Conservation (phyloP, 345 rosid species). For the Draba incana region DNA sequence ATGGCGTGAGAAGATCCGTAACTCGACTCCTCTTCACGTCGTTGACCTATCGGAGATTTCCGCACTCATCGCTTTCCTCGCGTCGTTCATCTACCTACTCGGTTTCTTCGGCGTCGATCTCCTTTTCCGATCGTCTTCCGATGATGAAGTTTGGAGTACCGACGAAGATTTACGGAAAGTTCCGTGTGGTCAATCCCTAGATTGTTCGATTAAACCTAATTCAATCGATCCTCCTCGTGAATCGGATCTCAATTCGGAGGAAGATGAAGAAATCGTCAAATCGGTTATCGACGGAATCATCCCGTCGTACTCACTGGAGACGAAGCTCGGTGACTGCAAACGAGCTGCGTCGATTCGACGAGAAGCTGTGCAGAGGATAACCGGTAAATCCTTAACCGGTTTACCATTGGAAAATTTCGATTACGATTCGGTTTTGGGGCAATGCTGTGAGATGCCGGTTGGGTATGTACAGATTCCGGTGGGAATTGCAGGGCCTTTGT, state of each 20-base stretch:
- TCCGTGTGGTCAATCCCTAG: slow-evolving; percentile 60
- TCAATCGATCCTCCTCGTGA: slow-evolving; percentile 3
- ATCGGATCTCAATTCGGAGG: slow-evolving; percentile 27
- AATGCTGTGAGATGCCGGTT: slow-evolving; percentile 66
- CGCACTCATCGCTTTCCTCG: slow-evolving; percentile 42
- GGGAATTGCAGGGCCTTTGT: slow-evolving; percentile 58
- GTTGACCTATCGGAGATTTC: slow-evolving; percentile 47
- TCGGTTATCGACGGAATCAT: slow-evolving; percentile 43
- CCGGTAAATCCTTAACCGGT: slow-evolving; percentile 49
- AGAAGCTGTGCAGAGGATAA: slow-evolving; percentile 48
- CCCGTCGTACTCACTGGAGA: slow-evolving; percentile 50
- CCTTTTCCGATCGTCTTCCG: slow-evolving; percentile 35
- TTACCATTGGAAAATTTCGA: slow-evolving; percentile 55
- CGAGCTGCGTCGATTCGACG: slow-evolving; percentile 50
- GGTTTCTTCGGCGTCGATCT: slow-evolving; percentile 45
- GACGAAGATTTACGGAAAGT: slow-evolving; percentile 47
- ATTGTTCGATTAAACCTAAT: slow-evolving; percentile 33
- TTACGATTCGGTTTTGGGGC: slow-evolving; percentile 55
- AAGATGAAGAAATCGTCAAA: slow-evolving; percentile 48
- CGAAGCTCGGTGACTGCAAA: slow-evolving; percentile 50
- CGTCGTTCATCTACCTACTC: slow-evolving; percentile 43
- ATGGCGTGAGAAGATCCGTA: slow-evolving; percentile 55
- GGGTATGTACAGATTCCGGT: slow-evolving; percentile 67
- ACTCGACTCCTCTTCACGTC: slow-evolving; percentile 45
- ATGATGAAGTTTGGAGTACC: slow-evolving; percentile 53